Conservation (phyloP, 148 eudicot species). For the Gaultheria prostrata region DNA sequence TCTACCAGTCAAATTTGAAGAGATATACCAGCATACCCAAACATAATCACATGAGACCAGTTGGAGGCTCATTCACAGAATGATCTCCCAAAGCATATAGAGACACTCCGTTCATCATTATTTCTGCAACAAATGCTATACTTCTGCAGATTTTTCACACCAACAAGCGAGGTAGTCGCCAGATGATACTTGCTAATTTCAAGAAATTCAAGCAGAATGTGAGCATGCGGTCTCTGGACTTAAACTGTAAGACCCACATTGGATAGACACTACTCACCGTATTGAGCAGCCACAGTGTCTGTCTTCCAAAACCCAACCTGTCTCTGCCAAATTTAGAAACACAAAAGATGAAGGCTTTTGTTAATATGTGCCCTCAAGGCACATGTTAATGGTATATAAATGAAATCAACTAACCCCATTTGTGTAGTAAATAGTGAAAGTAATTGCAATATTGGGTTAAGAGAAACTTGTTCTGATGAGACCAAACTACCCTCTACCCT, state of each 20-base stretch:
- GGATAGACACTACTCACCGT: constrained; percentile 33
- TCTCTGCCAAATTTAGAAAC: constrained; percentile 41
- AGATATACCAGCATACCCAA: background rate
- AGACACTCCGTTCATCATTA: background rate
- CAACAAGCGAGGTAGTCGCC: no score
- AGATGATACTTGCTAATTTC: no score
- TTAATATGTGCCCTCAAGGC: no score
- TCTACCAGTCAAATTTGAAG: background rate
- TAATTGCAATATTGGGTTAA: no score
- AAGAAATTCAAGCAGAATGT: no score
- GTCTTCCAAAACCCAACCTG: constrained; percentile 51
- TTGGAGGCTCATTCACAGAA: background rate
- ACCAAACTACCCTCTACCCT: no score
- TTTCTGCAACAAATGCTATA: background rate
- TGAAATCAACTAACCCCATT: no score
- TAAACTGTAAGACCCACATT: background rate
- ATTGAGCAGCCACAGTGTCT: constrained; percentile 32
- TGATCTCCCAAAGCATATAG: background rate
- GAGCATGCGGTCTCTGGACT: no score
- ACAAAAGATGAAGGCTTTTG: background rate
- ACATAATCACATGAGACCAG: background rate
- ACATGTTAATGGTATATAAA: no score
- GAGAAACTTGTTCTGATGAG: no score
- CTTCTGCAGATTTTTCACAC: background rate
- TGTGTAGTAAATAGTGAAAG: no score